Conservation (phyloP, 768 basidiomycete genomes). For the Kockovaella imperatae region DNA sequence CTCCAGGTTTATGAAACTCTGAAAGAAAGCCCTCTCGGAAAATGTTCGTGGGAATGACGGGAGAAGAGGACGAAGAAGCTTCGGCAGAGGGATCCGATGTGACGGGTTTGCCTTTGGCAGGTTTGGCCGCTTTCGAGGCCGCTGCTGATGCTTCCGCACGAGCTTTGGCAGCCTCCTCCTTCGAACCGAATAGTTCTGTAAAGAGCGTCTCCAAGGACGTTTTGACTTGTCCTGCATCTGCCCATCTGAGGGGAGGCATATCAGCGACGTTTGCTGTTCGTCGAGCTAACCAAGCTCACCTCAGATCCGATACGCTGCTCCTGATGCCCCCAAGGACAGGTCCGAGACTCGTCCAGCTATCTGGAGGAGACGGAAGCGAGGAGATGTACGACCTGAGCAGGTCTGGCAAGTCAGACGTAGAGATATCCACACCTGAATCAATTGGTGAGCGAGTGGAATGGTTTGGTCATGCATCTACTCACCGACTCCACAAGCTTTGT, state of each 20-base stretch:
- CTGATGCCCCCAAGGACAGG: slow-evolving; percentile 43
- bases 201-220: slow-evolving; percentile 38
- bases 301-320: slow-evolving; percentile 33
- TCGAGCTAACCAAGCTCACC: slow-evolving; percentile 14
- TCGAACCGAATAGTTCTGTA: slow-evolving; percentile 37
- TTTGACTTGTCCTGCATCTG: slow-evolving; percentile 39
- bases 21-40: slow-evolving; percentile 95
- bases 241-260: slow-evolving; percentile 26
- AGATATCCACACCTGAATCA: slow-evolving; percentile 65
- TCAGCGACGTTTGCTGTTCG: background rate
- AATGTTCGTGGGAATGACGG: slow-evolving; percentile 51
- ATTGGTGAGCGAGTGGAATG: background rate
- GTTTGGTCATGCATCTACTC: slow-evolving; percentile 35
- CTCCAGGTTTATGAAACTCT: slow-evolving; percentile 83
- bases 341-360: slow-evolving; percentile 70
- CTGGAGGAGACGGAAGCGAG: slow-evolving; percentile 48
- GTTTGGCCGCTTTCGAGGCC: slow-evolving; percentile 9
- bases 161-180: slow-evolving; percentile 28
- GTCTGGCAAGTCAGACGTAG: slow-evolving; percentile 56
- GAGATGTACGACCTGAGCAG: slow-evolving; percentile 56
- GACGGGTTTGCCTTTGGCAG: slow-evolving; percentile 1
- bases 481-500: slow-evolving; percentile 82
- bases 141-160: slow-evolving; percentile 22
- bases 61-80: slow-evolving; percentile 20
- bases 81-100: slow-evolving; percentile 6